Evolutionary conservation across 805 yeast species (phyloP), one percentile per base, ranked within the genome.

Genomic region (Sugiyamaella americana): DNA sequence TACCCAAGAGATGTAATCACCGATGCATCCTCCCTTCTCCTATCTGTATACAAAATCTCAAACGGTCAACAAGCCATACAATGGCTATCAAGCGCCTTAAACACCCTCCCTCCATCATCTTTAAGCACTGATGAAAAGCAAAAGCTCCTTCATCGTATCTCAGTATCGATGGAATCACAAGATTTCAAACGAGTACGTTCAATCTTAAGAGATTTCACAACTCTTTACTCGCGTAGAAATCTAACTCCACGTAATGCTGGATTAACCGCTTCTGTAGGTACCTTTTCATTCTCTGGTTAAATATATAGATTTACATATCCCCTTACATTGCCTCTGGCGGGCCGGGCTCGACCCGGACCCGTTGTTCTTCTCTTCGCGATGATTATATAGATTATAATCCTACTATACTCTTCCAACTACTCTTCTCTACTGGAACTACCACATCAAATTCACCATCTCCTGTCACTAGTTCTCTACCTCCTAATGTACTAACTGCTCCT

Each of bases 211-310:
- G 91, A 84, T 60, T 91, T 89, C 60, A 78, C 86, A 35, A 78
- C 74, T 46, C 85, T 96, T 93, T 88, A 87, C 65, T 68, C 82
- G 26, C 71, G 95, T 56, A 83, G 87, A 61, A 84, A 86, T 56
- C 75, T 86, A 19, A 73, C 70, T 4, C 68, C 76, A 47, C 60
- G 75, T 62, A 44, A 36, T 19, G 35, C 37, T 29, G 22, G 29
- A 11, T 23, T 49, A 4, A 32, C 17, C 19, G 36, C 24, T 4
- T 35, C 37, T 4, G 37, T 23, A 8, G 6, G 19, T 8, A 24
- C 34, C 11, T 48, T 48, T 41, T 13, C 29, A 24, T 48, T 47
- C 34, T 38, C 46, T 3, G 49, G 46, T 5, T 46, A 17, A 24
- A 22, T 39, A 17, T 17, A 10, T 36, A 20, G 5, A 41, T 8